Evolutionary conservation across 2,329 filamentous ascomycete species (phyloP), one percentile per base, ranked within the genome.

Genomic region (Didymosphaeria variabile): DNA sequence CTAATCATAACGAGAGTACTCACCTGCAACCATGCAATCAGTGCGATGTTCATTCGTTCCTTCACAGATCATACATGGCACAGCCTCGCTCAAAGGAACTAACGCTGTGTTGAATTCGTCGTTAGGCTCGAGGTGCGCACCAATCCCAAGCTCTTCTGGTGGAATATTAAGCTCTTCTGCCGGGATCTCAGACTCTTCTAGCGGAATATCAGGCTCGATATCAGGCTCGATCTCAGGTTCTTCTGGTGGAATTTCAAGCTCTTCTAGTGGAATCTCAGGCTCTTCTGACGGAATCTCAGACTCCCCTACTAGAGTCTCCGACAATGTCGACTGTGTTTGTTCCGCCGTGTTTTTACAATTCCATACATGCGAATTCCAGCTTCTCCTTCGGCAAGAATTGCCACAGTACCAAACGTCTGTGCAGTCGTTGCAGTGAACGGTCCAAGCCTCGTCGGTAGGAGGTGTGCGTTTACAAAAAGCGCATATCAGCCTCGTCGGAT

Each of bases 41-140:
- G 4, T 44, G 1, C 9, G 55, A 29, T 74, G 71, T 1, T 36
- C 45, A 7, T 56, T 36, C 8, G 55, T 52, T 36, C 62, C 46
- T 17, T 59, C 71, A 32, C 73, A 76, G 26, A 73, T 71, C 57
- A 75, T 69, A 34, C 74, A 75, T 45, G 69, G 67, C 1, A 71
- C 56, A 17, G 26, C 36, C 32, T 58, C 51, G 32, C 52, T 56
- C 4, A 62, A 32, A 34, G 55, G 51, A 21, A 62, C 26, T 5
- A 58, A 15, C 9, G 45, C 23, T 5, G 49, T 50, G 26, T 38
- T 31, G 34, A 52, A 58, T 5, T 45, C 23, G 23, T 56, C 45
- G 5, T 50, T n/a, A 2, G 21, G 50, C 19, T 47, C 42, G 44
- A 38, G 54, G 21, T 42, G 21, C 2, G 42, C 29, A 36, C 26